Conservation (phyloP, 148 eudicot genomes). For the Vaccinium vitisidaea region DNA sequence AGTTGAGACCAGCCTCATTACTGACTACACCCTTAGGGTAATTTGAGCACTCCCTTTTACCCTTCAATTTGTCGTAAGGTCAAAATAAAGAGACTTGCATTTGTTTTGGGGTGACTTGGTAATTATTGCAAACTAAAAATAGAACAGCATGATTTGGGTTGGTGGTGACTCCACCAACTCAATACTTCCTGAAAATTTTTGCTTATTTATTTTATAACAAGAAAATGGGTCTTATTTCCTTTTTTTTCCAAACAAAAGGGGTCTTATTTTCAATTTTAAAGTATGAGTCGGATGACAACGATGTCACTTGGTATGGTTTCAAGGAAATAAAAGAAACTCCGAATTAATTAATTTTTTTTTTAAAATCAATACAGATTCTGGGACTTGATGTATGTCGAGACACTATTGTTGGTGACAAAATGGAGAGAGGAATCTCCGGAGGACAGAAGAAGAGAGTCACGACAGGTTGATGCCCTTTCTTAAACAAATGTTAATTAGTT, state of each 20-base stretch:
- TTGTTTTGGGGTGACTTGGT: neutral
- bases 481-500: neutral
- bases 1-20: constrained; percentile 78
- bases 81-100: neutral
- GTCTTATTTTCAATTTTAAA: neutral
- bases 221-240: neutral
- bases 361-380: constrained; percentile 60
- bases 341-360: too few species aligned
- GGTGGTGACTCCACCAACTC: neutral
- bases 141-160: neutral
- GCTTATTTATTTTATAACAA: too few species aligned
- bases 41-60: neutral
- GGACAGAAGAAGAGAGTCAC: constrained; percentile 96
- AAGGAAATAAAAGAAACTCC: neutral
- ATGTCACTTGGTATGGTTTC: neutral
- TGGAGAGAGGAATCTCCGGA: constrained; percentile 91
- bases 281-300: neutral
- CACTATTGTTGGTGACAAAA: constrained; percentile 91
- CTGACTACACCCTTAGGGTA: constrained; percentile 89
- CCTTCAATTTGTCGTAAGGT: neutral
- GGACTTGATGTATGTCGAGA: constrained; percentile 95
- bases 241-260: too few species aligned
- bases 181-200: neutral
- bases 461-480: constrained; percentile 44
- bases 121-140: neutral